Evolutionary conservation across 1,284 basidiomycete species (phyloP), one percentile per base, ranked within the genome.

Genomic region (Ceratorhiza oryzae-sativae): DNA sequence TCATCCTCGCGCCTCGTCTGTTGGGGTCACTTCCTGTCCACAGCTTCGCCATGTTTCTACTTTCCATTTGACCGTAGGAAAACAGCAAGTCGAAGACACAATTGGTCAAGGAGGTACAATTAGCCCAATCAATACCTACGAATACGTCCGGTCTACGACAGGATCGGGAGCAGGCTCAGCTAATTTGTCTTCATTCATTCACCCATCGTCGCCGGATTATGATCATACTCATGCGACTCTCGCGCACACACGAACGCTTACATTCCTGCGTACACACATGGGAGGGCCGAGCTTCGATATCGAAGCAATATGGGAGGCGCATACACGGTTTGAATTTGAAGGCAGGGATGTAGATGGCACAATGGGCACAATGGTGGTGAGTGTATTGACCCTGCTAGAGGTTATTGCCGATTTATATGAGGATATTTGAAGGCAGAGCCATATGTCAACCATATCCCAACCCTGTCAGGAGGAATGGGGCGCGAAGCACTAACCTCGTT

Each of bases 391-490:
- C 12, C 72, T 36, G 45, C 85, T 76, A 84, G 84, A 18, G 84
- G 84, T 73, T 82, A 85, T 76, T 78, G 84, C 55, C 82, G 83
- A 32, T 9, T n/a, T 70, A 13, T 73, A 55, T 13, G 3, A 36
- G 25, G 3, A 18, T 15, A 3, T 4, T 72, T 65, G 63, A 55
- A 71, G 58, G 73, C 71, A 32, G 71, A 74, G 53, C 75, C 73
- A 8, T 73, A 75, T 63, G 74, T 76, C 18, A 77, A 75, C 67
- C 74, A 75, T 67, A 67, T 75, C 23, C 75, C 73, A 2, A 71
- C 85, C 83, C 83, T 86, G 81, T 84, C 86, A 4, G 86, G 86
- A 6, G 86, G 86, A 23, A 79, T 87, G 32, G 86, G 86, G 1
- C 82, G 86, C 20, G 78, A 83, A 71, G 79, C 80, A 5, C 79